phyloP scores from a whole-genome alignment of 2,329 filamentous ascomycete species.

The Xylaria sp. region DNA sequence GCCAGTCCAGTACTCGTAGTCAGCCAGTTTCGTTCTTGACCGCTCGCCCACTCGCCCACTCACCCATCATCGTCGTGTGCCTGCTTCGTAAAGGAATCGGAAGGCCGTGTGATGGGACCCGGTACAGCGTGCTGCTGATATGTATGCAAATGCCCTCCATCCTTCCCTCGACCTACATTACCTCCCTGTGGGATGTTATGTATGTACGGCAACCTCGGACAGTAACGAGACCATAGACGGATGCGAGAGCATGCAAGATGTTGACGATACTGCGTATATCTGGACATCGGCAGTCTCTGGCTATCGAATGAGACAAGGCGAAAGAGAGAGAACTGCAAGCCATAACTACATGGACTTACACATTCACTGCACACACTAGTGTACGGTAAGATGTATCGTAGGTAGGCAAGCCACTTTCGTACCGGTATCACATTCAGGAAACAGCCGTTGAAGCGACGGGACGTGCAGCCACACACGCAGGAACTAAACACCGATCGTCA shows the following conservation, averaged over 20 bases:
- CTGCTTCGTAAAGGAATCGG: not conserved
- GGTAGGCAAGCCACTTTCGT: not conserved
- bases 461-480: conserved; percentile 18
- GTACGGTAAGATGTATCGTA: not conserved
- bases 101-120: not conserved
- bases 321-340: not conserved
- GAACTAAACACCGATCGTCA: conserved; percentile 18
- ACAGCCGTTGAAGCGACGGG: conserved; percentile 5
- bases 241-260: not conserved
- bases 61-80: too few relatives aligned
- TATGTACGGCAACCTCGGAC: not conserved
- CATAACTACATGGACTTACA: not conserved
- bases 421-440: not conserved
- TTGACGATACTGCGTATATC: not conserved
- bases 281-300: not conserved
- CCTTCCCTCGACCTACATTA: too few relatives aligned
- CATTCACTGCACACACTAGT: not conserved
- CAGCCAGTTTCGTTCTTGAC: not conserved
- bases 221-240: not conserved
- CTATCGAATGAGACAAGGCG: not conserved
- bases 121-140: not conserved
- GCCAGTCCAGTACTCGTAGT: not conserved
- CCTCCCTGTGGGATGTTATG: not conserved
- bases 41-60: not conserved
- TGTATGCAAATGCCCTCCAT: not conserved